Percentiles rank a stretch among this genome's conserved stretches.
Evolutionary conservation across 2,329 filamentous ascomycete genomes (phyloP).

Genomic region (Emmonsiellopsis sp.): DNA sequence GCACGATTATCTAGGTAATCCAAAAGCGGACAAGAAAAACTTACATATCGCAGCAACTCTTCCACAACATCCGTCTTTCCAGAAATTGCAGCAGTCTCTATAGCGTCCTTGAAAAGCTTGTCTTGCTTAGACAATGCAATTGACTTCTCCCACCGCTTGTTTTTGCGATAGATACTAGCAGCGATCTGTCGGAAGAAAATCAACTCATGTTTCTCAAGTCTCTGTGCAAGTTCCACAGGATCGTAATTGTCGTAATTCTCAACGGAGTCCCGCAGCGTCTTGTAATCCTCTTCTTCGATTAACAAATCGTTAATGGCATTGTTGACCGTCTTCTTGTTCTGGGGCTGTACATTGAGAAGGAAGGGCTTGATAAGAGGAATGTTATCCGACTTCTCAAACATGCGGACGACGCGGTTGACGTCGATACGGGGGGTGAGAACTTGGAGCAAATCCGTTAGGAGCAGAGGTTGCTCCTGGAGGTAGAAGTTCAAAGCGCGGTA

Average conservation of each 20-base stretch:
- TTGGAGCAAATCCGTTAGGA: constrained; percentile 92
- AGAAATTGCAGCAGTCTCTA: constrained; percentile 92
- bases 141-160: constrained; percentile 99
- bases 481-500: constrained; percentile 97
- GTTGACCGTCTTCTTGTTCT: constrained; percentile 98
- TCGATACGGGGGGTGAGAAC: constrained; percentile 88
- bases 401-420: constrained; percentile 96
- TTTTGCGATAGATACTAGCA: constrained; percentile 97
- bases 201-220: constrained; percentile 92
- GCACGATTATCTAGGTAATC: neutral
- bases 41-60: constrained; percentile 91
- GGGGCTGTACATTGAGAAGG: constrained; percentile 86
- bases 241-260: constrained; percentile 99
- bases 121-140: constrained; percentile 97
- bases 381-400: constrained; percentile 98
- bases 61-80: constrained; percentile 87
- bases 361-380: constrained; percentile 98
- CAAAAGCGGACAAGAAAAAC: constrained; percentile 36
- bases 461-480: constrained; percentile 88
- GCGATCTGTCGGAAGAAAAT: constrained; percentile 99
- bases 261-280: constrained; percentile 93
- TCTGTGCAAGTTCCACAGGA: constrained; percentile 79
- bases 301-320: constrained; percentile 95
- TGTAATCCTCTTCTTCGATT: constrained; percentile 98
- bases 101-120: constrained; percentile 98